A percentile compares a stretch with the other conserved stretches of the same genome.
These are phyloP conservation scores for Trichoderma reesei DNA, from an alignment of 495 filamentous ascomycete genomes.

Conservation along the genomic window DNA sequence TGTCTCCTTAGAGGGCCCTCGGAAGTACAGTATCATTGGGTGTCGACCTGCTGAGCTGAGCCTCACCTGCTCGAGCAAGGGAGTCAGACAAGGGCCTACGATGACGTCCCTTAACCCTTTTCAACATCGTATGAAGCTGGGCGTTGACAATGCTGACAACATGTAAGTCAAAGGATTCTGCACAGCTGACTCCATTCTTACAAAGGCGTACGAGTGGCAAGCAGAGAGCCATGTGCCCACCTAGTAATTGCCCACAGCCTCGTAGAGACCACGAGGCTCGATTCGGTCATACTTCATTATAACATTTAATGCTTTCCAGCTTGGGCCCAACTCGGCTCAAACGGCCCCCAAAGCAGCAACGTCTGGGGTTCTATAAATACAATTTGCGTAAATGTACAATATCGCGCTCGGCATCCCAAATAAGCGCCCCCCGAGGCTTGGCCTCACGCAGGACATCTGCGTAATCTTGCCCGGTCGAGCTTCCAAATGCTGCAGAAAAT, in stretches of 20 bases:
- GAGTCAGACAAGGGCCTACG: too few species aligned
- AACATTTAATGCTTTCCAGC: background rate
- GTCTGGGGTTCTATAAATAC: constrained; percentile 3
- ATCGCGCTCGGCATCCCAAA: background rate
- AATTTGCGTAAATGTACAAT: background rate
- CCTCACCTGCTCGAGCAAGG: too few species aligned
- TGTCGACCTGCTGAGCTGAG: too few species aligned
- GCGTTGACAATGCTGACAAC: too few species aligned
- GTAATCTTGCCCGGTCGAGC: background rate
- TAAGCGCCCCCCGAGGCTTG: background rate
- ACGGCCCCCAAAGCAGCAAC: background rate
- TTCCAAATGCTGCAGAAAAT: background rate
- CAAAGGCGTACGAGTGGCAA: too few species aligned
- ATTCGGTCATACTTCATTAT: constrained; percentile 7
- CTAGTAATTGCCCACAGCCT: background rate
- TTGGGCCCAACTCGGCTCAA: background rate
- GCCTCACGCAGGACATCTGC: background rate
- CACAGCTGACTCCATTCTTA: too few species aligned
- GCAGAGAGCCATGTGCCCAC: too few species aligned
- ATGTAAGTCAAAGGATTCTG: too few species aligned
- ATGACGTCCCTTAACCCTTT: too few species aligned
- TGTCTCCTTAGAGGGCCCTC: too few species aligned
- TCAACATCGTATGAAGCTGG: too few species aligned
- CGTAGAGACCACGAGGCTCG: background rate
- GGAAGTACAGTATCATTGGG: too few species aligned